Conservation (phyloP, 2,329 filamentous ascomycete species). For the Diaporthe batatas region DNA sequence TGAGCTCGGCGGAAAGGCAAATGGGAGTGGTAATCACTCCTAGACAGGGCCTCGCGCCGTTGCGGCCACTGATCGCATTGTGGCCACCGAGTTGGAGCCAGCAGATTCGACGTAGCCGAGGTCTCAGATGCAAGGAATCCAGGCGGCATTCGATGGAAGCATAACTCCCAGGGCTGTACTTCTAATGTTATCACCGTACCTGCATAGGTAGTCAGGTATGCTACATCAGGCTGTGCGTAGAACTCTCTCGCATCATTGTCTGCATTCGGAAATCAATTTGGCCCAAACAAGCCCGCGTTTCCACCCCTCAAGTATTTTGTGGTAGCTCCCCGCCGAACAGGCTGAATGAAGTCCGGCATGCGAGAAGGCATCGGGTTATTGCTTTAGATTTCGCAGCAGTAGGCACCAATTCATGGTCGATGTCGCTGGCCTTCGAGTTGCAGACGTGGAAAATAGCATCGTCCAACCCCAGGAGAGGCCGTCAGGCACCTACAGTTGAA, state of each 20-base stretch:
- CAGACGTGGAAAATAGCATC: not conserved
- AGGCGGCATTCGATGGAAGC: not conserved
- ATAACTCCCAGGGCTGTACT: not conserved
- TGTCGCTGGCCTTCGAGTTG: not conserved
- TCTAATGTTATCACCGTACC: not conserved
- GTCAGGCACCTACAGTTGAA: not conserved
- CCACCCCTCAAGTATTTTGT: not conserved
- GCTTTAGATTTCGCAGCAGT: too few species aligned
- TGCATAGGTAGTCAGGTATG: too few species aligned
- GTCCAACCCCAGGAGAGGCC: not conserved
- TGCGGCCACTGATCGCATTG: not conserved
- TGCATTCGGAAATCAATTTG: not conserved
- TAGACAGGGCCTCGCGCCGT: not conserved
- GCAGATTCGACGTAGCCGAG: not conserved
- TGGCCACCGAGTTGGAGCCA: not conserved
- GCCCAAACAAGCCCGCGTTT: not conserved
- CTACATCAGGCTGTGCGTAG: not conserved
- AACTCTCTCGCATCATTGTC: too few species aligned
- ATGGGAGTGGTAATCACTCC: not conserved
- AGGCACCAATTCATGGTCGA: not conserved
- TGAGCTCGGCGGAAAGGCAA: not conserved
- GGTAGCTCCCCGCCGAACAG: not conserved
- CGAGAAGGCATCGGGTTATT: not conserved
- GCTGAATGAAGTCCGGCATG: too few species aligned
- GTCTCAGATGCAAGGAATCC: not conserved